phyloP scores from a whole-genome alignment of 75 land plant species.

The Sequoiadendron giganteum region DNA sequence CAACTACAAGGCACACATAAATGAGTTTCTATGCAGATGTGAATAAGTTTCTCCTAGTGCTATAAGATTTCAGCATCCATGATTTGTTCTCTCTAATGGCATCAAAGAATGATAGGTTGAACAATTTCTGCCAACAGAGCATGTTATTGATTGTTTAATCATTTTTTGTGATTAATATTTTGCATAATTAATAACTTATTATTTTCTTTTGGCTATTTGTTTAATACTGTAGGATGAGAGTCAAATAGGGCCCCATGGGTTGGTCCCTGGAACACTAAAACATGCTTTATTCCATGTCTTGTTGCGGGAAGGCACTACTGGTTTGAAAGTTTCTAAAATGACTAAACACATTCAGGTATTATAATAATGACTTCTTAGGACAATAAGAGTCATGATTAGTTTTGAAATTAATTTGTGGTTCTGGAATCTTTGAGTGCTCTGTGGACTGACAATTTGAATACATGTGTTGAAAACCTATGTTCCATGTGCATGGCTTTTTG shows the following conservation, averaged over 20 bases:
- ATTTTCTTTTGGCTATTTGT: background rate
- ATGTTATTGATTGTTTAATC: background rate
- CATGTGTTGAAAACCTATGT: background rate
- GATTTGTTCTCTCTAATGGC: background rate
- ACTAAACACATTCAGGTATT: conserved; percentile 67
- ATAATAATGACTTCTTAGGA: background rate
- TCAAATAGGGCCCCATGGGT: conserved; percentile 49
- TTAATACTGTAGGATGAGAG: conserved; percentile 33
- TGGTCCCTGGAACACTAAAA: conserved; percentile 84
- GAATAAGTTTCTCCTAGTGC: background rate
- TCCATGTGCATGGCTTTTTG: background rate
- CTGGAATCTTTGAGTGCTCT: background rate
- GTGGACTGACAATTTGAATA: background rate
- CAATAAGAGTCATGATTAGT: background rate
- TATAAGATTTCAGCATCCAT: background rate
- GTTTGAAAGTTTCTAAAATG: conserved; percentile 68
- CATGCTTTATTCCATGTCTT: conserved; percentile 76
- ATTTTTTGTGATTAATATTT: background rate
- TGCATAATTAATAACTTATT: background rate
- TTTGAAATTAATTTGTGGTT: background rate
- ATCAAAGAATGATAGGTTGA: background rate
- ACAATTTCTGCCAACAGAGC: background rate
- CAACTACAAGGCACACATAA: background rate
- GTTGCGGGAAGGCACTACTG: conserved; percentile 61
- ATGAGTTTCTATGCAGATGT: background rate